A percentile compares a stretch with the other conserved stretches of the same genome.
Conservation (phyloP, 2,329 filamentous ascomycete genomes). For the Ceratocystis cubensis region DNA sequence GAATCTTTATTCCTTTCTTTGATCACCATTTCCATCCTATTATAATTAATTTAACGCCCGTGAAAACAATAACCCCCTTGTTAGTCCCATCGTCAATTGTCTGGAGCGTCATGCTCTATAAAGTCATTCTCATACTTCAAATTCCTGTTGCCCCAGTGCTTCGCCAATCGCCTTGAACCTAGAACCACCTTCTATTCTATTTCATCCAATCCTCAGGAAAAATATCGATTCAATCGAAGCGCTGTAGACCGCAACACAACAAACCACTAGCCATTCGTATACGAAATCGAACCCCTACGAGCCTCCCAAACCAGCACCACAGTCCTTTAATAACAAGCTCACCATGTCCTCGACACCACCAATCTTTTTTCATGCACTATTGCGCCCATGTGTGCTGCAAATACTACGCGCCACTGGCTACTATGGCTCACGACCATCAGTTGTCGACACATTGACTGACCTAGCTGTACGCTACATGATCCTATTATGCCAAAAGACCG, state of each 20-base stretch:
- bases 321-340: neutral
- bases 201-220: neutral
- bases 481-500: conserved; percentile 59
- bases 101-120: conserved; percentile 1
- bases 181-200: neutral
- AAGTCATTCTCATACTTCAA: neutral
- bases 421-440: conserved; percentile 65
- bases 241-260: neutral
- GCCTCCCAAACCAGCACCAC: neutral
- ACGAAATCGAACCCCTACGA: neutral
- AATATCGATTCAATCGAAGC: neutral
- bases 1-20: neutral
- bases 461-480: conserved; percentile 70
- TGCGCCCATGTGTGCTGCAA: conserved; percentile 78
- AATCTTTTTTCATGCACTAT: conserved; percentile 55
- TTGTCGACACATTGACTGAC: conserved; percentile 79
- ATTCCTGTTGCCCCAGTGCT: neutral
- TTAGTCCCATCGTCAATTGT: neutral
- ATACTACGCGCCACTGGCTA: conserved; percentile 87
- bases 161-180: neutral
- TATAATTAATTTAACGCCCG: neutral
- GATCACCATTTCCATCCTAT: neutral
- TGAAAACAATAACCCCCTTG: neutral
- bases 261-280: neutral
- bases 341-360: conserved; percentile 36